Evolutionary conservation across 2,329 filamentous ascomycete genomes (phyloP), one percentile per base, ranked within the genome.

Genomic region (Pseudogymnoascus sp.): DNA sequence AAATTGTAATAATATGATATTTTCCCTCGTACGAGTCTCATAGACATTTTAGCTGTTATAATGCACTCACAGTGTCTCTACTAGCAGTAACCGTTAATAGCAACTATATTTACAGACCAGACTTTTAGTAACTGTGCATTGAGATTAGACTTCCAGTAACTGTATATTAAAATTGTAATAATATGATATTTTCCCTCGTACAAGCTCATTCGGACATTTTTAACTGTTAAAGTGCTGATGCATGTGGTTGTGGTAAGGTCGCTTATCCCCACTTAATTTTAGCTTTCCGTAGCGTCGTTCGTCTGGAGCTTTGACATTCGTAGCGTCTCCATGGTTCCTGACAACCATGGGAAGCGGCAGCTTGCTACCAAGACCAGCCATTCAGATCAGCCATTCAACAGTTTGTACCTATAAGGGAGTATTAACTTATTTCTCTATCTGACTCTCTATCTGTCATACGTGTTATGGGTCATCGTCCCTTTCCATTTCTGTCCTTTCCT

Each of bases 331-430:
- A 36, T 18, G 29, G 51, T 57, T 34, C 51, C 51, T 36, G 51
- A 34, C 29, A 57, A 57, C 11, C 26, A 54, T 54, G 16, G 29
- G 5, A 57, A 34, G 51, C 36, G 51, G 16, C 51, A 36, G 29
- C 10, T 14, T 57, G 10, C 51, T 34, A 57, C 51, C 51, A 14
- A 34, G 29, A 57, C 8, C 51, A 21, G 26, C 10, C 51, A 57
- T 57, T 57, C 29, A 34, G n/a, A 57, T 16, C 29, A 21, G 51
- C 10, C 51, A 57, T 57, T 34, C 29, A 34, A 34, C 3, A 21
- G 29, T 57, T 57, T 36, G 51, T 57, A 57, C 29, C 51, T 34
- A 57, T 57, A 57, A 57, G 51, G 29, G 16, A 57, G 29, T 57
- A 34, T 57, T 57, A 31, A 34, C 14, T 31, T 57, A 5, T 57